Conservation (phyloP, 148 eudicot species). For the Rhododendron henanense region DNA sequence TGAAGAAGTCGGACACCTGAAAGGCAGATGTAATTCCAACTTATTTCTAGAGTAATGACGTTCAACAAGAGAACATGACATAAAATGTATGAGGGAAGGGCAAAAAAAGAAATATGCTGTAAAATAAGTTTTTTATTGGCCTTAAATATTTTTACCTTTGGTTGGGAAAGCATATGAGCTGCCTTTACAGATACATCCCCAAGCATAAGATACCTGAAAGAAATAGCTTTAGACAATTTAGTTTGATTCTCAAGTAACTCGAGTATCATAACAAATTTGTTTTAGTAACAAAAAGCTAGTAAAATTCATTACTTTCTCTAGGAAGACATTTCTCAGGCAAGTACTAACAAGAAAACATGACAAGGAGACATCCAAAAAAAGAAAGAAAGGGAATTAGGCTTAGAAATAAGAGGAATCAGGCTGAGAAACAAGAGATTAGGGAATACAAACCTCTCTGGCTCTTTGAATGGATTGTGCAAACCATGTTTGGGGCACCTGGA, state of each 20-base stretch:
- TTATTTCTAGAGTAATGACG: background rate
- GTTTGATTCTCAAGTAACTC: background rate
- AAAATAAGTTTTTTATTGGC: background rate
- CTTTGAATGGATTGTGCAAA: conserved; percentile 90
- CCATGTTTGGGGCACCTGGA: conserved; percentile 95
- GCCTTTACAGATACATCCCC: conserved; percentile 88
- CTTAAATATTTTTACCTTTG: conserved; percentile 50
- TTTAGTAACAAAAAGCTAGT: background rate
- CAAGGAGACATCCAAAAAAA: background rate
- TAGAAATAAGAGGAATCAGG: background rate
- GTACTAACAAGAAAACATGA: background rate
- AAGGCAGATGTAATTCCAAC: background rate
- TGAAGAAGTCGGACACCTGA: conserved; percentile 79
- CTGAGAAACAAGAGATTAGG: background rate
- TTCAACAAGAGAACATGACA: background rate
- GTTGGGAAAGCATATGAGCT: conserved; percentile 74
- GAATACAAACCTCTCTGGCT: conserved; percentile 79
- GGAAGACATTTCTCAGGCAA: background rate
- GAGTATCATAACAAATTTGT: background rate
- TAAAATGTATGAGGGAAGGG: background rate
- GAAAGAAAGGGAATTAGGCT: background rate
- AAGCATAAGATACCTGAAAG: conserved; percentile 77
- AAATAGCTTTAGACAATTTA: conserved; percentile 1
- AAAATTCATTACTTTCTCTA: no score
- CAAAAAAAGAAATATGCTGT: background rate